Evolutionary conservation across 169 alveolate species (phyloP).

Genomic region (Perkinsus olseni): DNA sequence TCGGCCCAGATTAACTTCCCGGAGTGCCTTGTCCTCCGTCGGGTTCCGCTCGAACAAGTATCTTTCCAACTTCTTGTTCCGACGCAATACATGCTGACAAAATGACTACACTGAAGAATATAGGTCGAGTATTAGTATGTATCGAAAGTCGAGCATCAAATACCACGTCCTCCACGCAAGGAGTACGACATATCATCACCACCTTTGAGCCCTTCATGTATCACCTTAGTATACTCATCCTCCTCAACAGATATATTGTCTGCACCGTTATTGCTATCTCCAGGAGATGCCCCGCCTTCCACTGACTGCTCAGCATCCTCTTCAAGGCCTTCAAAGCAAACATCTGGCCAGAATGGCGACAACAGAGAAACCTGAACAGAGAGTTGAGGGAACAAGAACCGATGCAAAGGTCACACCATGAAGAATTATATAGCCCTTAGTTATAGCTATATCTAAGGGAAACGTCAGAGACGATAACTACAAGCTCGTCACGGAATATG

Average conservation of each 20-base stretch:
- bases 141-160: too few relatives aligned
- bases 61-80: background rate
- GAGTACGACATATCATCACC: too few relatives aligned
- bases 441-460: too few relatives aligned
- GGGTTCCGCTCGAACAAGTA: background rate
- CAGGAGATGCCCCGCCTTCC: background rate
- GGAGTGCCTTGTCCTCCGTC: background rate
- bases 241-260: background rate
- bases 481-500: too few relatives aligned
- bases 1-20: background rate
- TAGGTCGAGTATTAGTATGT: too few relatives aligned
- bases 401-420: too few relatives aligned
- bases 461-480: too few relatives aligned
- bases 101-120: too few relatives aligned
- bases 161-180: too few relatives aligned
- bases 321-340: background rate
- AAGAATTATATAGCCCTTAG: too few relatives aligned
- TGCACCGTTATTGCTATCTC: background rate
- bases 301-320: background rate
- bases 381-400: too few relatives aligned
- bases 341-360: background rate
- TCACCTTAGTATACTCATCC: background rate
- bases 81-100: background rate
- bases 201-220: background rate
- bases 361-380: background rate